A percentile compares a stretch with the other conserved stretches of the same genome.
Evolutionary conservation across 805 yeast species (phyloP).

Genomic region (Pichia gijzeniarum): DNA sequence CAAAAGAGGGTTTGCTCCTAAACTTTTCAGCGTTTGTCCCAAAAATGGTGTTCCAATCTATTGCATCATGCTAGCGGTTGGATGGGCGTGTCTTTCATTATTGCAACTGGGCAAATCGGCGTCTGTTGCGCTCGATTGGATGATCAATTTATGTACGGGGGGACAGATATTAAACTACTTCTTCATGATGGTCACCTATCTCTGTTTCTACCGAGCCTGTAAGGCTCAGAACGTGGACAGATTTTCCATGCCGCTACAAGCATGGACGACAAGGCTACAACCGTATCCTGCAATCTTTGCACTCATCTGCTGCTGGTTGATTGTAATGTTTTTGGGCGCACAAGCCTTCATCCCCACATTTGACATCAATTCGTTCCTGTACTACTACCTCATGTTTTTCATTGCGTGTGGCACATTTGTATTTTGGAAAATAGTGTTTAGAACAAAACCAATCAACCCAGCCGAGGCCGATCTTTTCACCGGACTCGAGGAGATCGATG

Average conservation of each 20-base stretch:
- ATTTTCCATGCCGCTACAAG: constrained; percentile 36
- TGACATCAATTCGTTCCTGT: constrained; percentile 36
- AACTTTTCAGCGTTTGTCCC: constrained; percentile 53
- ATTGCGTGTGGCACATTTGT: constrained; percentile 32
- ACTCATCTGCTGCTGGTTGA: constrained; percentile 29
- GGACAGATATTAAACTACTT: constrained; percentile 26
- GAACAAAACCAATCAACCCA: constrained; percentile 36
- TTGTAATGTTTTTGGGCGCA: constrained; percentile 35
- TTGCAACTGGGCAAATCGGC: constrained; percentile 33
- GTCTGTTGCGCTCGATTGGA: constrained; percentile 26
- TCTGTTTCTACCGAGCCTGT: constrained; percentile 59
- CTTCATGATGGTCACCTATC: constrained; percentile 41
- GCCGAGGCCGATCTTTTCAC: constrained; percentile 43
- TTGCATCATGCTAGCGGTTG: constrained; percentile 30
- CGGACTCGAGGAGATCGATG: constrained; percentile 43
- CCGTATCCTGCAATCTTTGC: constrained; percentile 27
- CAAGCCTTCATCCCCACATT: constrained; percentile 36
- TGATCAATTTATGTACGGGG: constrained; percentile 28
- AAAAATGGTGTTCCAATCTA: constrained; percentile 50
- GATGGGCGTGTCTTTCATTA: constrained; percentile 24
- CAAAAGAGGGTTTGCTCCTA: constrained; percentile 66
- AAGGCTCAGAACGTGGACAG: constrained; percentile 48
- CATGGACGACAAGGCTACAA: constrained; percentile 41
- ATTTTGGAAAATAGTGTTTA: constrained; percentile 33
- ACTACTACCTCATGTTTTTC: constrained; percentile 39